phyloP scores from a whole-genome alignment of 495 filamentous ascomycete species.

The Penicillium maclennaniae region DNA sequence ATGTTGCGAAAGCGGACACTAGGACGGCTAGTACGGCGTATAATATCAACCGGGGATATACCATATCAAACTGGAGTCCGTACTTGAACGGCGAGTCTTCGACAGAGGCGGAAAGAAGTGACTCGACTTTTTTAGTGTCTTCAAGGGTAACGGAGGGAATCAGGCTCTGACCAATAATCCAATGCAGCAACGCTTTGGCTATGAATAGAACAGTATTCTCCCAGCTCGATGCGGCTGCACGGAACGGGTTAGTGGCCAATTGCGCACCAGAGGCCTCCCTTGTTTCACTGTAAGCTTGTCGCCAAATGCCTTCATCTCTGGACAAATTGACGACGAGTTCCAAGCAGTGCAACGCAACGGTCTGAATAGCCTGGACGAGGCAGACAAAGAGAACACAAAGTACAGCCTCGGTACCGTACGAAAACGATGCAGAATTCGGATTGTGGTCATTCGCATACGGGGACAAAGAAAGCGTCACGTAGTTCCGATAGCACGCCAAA shows the following conservation, averaged over 20 bases:
- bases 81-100: conserved; percentile 23
- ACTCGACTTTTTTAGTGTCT: neutral
- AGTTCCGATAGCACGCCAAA: neutral
- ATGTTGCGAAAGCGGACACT: conserved; percentile 34
- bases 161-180: conserved; percentile 41
- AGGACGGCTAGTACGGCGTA: conserved; percentile 27
- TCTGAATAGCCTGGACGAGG: conserved; percentile 24
- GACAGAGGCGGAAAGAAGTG: neutral
- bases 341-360: conserved; percentile 40
- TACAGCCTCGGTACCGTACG: conserved; percentile 1
- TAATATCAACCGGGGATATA: conserved; percentile 34
- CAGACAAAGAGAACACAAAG: conserved; percentile 7
- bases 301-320: conserved; percentile 41
- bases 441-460: conserved; percentile 1
- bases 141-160: conserved; percentile 4
- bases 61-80: conserved; percentile 33
- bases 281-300: conserved; percentile 6
- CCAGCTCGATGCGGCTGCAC: conserved; percentile 38
- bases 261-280: conserved; percentile 24
- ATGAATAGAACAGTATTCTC: conserved; percentile 38
- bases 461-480: neutral
- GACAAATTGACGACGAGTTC: conserved; percentile 46
- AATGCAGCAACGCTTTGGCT: conserved; percentile 43
- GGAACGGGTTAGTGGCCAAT: conserved; percentile 29
- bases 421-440: neutral